Evolutionary conservation across 371 early-diverging fungal species (phyloP).

Genomic region (Rhizopus arrhizus): DNA sequence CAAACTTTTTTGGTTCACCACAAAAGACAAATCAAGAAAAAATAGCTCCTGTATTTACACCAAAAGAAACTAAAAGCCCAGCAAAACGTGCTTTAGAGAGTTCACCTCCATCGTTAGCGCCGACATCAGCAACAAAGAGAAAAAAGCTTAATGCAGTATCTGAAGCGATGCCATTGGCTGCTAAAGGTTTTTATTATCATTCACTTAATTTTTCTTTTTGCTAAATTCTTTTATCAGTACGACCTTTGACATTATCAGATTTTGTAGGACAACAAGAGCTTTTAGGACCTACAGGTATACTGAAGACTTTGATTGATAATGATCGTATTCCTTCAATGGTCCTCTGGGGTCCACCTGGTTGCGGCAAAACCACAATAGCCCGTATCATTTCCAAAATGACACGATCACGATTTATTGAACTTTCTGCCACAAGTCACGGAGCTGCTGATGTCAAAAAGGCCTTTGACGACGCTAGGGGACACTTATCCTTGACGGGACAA

Average conservation of each 20-base stretch:
- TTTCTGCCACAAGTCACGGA: slow-evolving; percentile 74
- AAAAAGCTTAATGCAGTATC: slow-evolving; percentile 21
- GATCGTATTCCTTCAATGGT: slow-evolving; percentile 71
- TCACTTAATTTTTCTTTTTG: background rate
- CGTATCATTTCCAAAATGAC: slow-evolving; percentile 69
- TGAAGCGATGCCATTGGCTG: slow-evolving; percentile 53
- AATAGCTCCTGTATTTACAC: slow-evolving; percentile 24
- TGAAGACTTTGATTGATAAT: slow-evolving; percentile 63
- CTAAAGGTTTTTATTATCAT: slow-evolving; percentile 35
- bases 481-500: slow-evolving; percentile 56
- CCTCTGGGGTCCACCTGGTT: slow-evolving; percentile 77
- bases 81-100: background rate
- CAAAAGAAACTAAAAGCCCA: background rate
- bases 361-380: slow-evolving; percentile 87
- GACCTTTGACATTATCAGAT: slow-evolving; percentile 65
- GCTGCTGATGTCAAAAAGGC: slow-evolving; percentile 69
- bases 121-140: slow-evolving; percentile 5
- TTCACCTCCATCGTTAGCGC: background rate
- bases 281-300: slow-evolving; percentile 63
- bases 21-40: background rate
- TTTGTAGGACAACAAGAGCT: slow-evolving; percentile 79
- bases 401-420: slow-evolving; percentile 67
- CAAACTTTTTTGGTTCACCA: background rate
- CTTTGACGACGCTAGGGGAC: slow-evolving; percentile 72
- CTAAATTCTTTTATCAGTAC: slow-evolving; percentile 39